These are phyloP conservation scores for Salinomyces thailandicus DNA, from an alignment of 2,329 filamentous ascomycete species.

Conservation along the genomic window DNA sequence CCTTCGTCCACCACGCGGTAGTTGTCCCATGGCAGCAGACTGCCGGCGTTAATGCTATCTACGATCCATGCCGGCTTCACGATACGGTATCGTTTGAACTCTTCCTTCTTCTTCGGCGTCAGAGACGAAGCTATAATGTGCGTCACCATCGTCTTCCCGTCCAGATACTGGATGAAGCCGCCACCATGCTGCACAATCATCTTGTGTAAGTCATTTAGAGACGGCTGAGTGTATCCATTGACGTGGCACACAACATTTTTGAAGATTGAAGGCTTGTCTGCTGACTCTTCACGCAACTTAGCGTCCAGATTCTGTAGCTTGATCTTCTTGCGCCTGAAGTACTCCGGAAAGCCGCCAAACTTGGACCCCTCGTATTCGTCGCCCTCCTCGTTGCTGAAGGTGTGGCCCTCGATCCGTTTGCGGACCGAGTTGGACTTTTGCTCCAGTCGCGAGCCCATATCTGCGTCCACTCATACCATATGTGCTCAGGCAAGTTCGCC, in stretches of 20 bases:
- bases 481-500: too few species aligned
- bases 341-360: constrained; percentile 84
- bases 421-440: constrained; percentile 49
- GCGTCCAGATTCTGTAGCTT: constrained; percentile 93
- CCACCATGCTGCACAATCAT: constrained; percentile 90
- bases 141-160: constrained; percentile 87
- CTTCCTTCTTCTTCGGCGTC: constrained; percentile 84
- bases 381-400: constrained; percentile 66
- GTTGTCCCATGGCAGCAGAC: constrained; percentile 71
- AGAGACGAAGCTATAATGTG: constrained; percentile 76
- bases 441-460: constrained; percentile 55
- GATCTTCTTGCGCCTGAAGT: constrained; percentile 90
- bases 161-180: constrained; percentile 86
- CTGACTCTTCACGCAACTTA: constrained; percentile 58
- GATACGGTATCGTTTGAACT: constrained; percentile 78
- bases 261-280: constrained; percentile 73
- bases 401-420: constrained; percentile 56
- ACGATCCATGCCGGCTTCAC: constrained; percentile 92
- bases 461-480: too few species aligned
- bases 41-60: constrained; percentile 74
- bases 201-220: constrained; percentile 75
- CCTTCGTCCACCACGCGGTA: constrained; percentile 83
- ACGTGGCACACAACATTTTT: constrained; percentile 83
- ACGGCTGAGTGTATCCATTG: constrained; percentile 92
- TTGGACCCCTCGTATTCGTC: constrained; percentile 83